Conservation (phyloP, 2,329 filamentous ascomycete genomes). For the Mycosphaerella arachidis region DNA sequence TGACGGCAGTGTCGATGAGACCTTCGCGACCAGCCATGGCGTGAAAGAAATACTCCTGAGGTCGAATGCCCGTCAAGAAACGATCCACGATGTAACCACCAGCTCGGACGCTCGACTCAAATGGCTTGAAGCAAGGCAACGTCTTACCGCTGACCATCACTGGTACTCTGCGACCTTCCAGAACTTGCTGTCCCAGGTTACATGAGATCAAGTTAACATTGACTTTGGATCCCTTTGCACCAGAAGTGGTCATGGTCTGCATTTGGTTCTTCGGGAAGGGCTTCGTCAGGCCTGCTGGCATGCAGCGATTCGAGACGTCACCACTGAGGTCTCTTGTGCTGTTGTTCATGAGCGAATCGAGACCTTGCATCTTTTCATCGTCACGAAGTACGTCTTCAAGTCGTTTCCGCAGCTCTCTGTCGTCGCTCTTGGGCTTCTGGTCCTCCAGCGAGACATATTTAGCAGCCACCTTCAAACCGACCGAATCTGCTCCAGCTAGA, state of each 20-base stretch:
- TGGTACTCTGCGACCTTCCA: conserved; percentile 91
- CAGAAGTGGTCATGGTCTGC: conserved; percentile 97
- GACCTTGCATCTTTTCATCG: conserved; percentile 79
- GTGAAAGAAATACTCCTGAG: conserved; percentile 99
- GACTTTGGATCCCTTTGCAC: conserved; percentile 86
- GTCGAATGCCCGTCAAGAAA: conserved; percentile 95
- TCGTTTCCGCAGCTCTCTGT: conserved; percentile 68
- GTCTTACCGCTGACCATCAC: conserved; percentile 98
- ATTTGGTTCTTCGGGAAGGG: conserved; percentile 96
- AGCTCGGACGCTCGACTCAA: conserved; percentile 81
- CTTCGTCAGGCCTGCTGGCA: conserved; percentile 80
- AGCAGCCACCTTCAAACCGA: conserved; percentile 75
- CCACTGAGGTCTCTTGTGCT: conserved; percentile 67
- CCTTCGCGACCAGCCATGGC: conserved; percentile 98
- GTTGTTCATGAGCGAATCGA: conserved; percentile 83
- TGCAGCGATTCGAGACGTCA: conserved; percentile 69
- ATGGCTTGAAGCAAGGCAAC: conserved; percentile 87
- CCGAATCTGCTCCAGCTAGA: conserved; percentile 60
- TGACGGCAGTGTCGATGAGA: conserved; percentile 97
- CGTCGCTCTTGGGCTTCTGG: conserved; percentile 55
- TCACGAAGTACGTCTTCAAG: conserved; percentile 88
- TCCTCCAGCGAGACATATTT: conserved; percentile 82
- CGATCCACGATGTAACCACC: conserved; percentile 92
- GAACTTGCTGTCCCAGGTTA: conserved; percentile 91
- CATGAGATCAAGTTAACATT: conserved; percentile 98